phyloP scores from a whole-genome alignment of 2,329 filamentous ascomycete genomes.

The Penicillium crustosum region DNA sequence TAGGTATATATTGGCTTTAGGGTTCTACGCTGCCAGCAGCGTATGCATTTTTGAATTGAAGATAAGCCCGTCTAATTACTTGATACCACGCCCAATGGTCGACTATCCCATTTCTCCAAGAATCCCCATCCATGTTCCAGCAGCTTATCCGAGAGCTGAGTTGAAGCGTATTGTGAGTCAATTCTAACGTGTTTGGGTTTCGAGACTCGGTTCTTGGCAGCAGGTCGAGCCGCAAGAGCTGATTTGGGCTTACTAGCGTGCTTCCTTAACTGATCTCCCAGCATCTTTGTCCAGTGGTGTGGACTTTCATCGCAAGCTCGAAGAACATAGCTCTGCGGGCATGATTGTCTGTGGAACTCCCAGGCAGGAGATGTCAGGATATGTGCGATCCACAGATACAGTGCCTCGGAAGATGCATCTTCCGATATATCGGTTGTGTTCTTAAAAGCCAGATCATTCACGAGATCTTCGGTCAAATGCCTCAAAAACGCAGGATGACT shows the following conservation, averaged over 20 bases:
- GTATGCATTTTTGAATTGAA: constrained; percentile 6
- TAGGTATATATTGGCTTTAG: not conserved
- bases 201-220: not conserved
- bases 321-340: constrained; percentile 36
- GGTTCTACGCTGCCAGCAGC: constrained; percentile 24
- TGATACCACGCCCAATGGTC: constrained; percentile 35
- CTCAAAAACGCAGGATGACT: constrained; percentile 38
- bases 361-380: constrained; percentile 45
- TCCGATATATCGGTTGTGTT: constrained; percentile 18
- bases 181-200: constrained; percentile 3
- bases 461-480: constrained; percentile 42
- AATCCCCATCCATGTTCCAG: constrained; percentile 32
- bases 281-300: constrained; percentile 34
- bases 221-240: not conserved
- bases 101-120: constrained; percentile 32
- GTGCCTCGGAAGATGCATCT: constrained; percentile 42
- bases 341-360: constrained; percentile 29
- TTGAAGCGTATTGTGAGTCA: not conserved
- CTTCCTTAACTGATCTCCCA: constrained; percentile 23
- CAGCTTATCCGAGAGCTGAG: constrained; percentile 23
- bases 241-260: constrained; percentile 3
- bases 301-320: constrained; percentile 34
- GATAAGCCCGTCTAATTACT: constrained; percentile 12
- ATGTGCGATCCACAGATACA: constrained; percentile 53
- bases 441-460: constrained; percentile 35